Evolutionary conservation across 2,329 filamentous ascomycete genomes (phyloP).

Genomic region (Fusarium mundagurra): DNA sequence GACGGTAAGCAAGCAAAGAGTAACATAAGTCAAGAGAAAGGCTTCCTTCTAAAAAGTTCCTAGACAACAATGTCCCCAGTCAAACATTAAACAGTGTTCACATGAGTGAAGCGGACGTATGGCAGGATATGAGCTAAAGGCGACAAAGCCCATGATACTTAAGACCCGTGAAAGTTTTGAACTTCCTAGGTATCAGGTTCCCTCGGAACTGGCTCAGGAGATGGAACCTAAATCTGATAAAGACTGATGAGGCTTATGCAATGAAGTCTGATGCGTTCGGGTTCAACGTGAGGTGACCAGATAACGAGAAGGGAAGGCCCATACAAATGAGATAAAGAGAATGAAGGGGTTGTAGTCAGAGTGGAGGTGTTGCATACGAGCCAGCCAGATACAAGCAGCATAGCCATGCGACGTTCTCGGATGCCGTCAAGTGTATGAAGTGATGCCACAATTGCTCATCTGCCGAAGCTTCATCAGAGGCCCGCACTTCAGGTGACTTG

Average conservation of each 20-base stretch:
- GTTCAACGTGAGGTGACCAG: no score
- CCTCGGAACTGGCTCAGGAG: neutral
- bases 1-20: neutral
- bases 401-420: neutral
- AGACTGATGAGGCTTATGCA: rapidly evolving
- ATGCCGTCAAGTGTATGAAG: neutral
- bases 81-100: neutral
- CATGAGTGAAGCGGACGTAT: neutral
- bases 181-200: neutral
- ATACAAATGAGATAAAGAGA: no score
- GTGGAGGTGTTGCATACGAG: neutral
- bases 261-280: rapidly evolving
- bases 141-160: neutral
- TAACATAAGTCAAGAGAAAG: neutral
- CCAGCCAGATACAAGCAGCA: neutral
- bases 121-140: neutral
- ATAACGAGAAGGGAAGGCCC: neutral
- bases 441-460: neutral
- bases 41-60: rapidly evolving
- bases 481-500: neutral
- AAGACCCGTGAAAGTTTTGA: no score
- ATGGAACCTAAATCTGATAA: neutral
- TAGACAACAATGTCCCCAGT: rapidly evolving
- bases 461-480: neutral
- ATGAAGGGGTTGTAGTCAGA: neutral